Evolutionary conservation across 2,329 filamentous ascomycete genomes (phyloP), one percentile per base, ranked within the genome.

Genomic region (Fusarium palustre): DNA sequence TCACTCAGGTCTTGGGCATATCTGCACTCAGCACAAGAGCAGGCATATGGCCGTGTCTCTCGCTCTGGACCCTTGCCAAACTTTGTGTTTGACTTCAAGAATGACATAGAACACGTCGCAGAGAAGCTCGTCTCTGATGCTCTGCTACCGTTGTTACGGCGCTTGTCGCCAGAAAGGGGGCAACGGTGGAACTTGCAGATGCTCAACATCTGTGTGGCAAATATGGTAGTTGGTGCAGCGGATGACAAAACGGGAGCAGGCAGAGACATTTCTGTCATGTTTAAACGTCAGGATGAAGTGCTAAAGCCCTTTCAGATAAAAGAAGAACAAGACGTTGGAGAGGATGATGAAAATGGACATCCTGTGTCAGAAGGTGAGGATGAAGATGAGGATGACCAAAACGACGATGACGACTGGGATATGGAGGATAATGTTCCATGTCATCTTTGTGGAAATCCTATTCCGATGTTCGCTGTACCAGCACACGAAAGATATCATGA

Each of bases 201-300:
- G 53, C 83, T 98, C 62, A 98, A 97, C 69, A 82, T 98, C 24
- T 94, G 93, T 46, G 94, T 92, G 10, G 91, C 92, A 16, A 97
- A 97, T 76, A 95, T 98, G 90, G 85, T 85, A 2, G 82, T 86
- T 41, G 83, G 82, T 18, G 88, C 86, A 7, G 82, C 81, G 16
- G 83, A 86, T 38, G 78, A 79, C 39, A 80, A 84, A 60, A 80
- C 81, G 12, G 86, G 85, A 31, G 83, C 81, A n/a, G 92, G 92
- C 2, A 85, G 91, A 68, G 90, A 97, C 74, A 97, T 97, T 70
- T 86, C 86, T 1, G 87, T 84, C 74, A 97, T 97, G 93, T 97
- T 97, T 77, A 88, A 83, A 74, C 85, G 84, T 56, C 93, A 97
- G 76, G 90, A 92, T 50, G 85, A 88, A 45, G 86, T 89, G 31